Conservation (phyloP, 495 filamentous ascomycete species). For the Trichoderma virens region DNA sequence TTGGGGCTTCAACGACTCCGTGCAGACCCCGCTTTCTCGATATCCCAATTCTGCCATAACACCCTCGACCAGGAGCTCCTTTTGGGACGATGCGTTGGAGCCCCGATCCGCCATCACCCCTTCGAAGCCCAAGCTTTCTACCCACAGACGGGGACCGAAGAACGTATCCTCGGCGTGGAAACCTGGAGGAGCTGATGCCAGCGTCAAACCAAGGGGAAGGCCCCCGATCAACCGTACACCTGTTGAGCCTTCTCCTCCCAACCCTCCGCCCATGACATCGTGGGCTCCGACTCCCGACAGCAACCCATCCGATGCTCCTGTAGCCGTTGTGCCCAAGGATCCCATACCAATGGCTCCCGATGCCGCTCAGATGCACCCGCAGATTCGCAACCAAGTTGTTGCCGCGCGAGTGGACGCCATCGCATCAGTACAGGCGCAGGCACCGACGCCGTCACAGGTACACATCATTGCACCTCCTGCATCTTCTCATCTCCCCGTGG, state of each 20-base stretch:
- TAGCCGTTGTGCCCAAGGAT: neutral
- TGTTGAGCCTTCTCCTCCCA: slow-evolving; percentile 67
- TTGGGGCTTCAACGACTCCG: slow-evolving; percentile 32
- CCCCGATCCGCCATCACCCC: slow-evolving; percentile 66
- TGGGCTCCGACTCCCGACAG: slow-evolving; percentile 18
- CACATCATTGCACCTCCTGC: slow-evolving; percentile 15
- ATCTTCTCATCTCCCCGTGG: slow-evolving; percentile 16
- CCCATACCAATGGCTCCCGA: slow-evolving; percentile 16
- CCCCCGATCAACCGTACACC: slow-evolving; percentile 65
- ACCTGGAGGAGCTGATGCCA: slow-evolving; percentile 53
- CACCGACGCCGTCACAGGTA: slow-evolving; percentile 8
- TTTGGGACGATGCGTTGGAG: slow-evolving; percentile 45
- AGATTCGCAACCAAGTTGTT: slow-evolving; percentile 4
- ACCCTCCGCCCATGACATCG: neutral
- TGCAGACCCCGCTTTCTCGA: slow-evolving; percentile 52
- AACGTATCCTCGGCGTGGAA: slow-evolving; percentile 95
- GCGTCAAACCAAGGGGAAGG: slow-evolving; percentile 72
- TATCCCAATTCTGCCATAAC: slow-evolving; percentile 81
- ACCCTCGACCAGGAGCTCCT: slow-evolving; percentile 42
- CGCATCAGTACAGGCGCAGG: neutral
- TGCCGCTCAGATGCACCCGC: slow-evolving; percentile 29
- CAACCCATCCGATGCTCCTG: slow-evolving; percentile 37
- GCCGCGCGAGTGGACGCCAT: neutral
- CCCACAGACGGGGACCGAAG: slow-evolving; percentile 75
- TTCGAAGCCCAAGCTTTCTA: slow-evolving; percentile 45